These are phyloP conservation scores for Galerina marginata DNA, from an alignment of 768 basidiomycete genomes.

Conservation along the genomic window DNA sequence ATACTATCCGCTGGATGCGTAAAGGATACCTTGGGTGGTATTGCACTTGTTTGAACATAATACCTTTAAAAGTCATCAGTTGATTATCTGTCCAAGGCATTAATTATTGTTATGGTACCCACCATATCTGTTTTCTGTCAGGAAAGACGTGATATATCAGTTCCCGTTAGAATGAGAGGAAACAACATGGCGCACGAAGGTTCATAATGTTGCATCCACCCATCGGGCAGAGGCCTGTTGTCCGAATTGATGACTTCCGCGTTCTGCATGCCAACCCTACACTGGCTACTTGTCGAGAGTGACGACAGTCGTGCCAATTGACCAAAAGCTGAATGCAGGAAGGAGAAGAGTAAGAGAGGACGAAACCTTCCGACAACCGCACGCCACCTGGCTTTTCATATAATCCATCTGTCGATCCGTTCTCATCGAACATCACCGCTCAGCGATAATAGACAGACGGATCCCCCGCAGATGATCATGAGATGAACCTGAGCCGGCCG, in stretches of 20 bases:
- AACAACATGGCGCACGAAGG: conserved; percentile 27
- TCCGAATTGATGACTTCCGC: conserved; percentile 15
- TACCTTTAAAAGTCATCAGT: conserved; percentile 28
- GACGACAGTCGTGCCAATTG: not conserved
- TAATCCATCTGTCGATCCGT: conserved; percentile 7
- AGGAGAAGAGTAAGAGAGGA: no score
- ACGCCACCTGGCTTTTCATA: no score
- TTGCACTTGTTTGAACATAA: conserved; percentile 37
- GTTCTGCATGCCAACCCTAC: conserved; percentile 1
- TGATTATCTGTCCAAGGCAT: not conserved
- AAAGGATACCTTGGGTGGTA: conserved; percentile 40
- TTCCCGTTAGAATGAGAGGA: not conserved
- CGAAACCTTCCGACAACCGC: no score
- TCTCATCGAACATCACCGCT: conserved; percentile 9
- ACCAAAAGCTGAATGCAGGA: not conserved
- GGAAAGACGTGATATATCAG: not conserved
- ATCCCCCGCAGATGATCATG: not conserved
- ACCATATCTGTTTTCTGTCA: conserved; percentile 29
- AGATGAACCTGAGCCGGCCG: not conserved
- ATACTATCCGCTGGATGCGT: conserved; percentile 35
- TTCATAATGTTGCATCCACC: conserved; percentile 41
- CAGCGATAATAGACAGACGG: not conserved
- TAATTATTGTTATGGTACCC: not conserved
- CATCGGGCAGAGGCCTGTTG: conserved; percentile 34
- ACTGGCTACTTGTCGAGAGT: not conserved